A percentile compares a stretch with the other conserved stretches of the same genome.
phyloP scores from a whole-genome alignment of 768 basidiomycete genomes.

The Piloderma croceum region DNA sequence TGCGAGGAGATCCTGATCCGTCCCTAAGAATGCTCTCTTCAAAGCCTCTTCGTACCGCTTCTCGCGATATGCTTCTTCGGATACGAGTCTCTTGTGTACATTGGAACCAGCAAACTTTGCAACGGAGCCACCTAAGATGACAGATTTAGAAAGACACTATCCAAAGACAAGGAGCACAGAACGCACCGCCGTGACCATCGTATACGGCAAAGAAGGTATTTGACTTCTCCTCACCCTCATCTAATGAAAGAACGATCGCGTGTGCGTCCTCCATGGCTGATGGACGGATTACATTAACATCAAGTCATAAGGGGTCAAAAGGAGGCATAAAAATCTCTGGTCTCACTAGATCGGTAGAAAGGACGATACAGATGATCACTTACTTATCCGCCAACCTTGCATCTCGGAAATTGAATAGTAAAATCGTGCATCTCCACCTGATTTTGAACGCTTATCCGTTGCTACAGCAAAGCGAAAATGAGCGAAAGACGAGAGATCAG shows the following conservation, averaged over 20 bases:
- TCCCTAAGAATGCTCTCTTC: constrained; percentile 86
- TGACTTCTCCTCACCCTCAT: constrained; percentile 38
- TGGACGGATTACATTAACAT: constrained; percentile 13
- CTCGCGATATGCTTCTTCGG: constrained; percentile 67
- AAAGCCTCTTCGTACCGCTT: constrained; percentile 71
- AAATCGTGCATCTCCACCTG: constrained; percentile 65
- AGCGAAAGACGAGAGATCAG: too few species aligned
- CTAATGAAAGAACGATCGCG: constrained; percentile 64
- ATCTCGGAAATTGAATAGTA: constrained; percentile 85
- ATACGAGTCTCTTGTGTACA: constrained; percentile 69
- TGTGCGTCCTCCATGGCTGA: constrained; percentile 98
- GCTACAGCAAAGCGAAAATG: constrained; percentile 39
- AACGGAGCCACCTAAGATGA: constrained; percentile 63
- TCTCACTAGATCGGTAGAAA: background rate
- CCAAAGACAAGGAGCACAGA: constrained; percentile 6
- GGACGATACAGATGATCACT: constrained; percentile 33
- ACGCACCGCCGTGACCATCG: constrained; percentile 93
- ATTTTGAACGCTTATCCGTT: constrained; percentile 74
- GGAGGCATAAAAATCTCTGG: constrained; percentile 1
- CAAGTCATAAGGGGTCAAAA: background rate
- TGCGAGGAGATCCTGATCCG: constrained; percentile 88
- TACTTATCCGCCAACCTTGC: constrained; percentile 99
- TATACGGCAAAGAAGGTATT: constrained; percentile 95
- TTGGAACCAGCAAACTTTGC: constrained; percentile 82
- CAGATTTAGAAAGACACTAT: constrained; percentile 5